Percentiles rank a stretch among this genome's conserved stretches.
phyloP scores from a whole-genome alignment of 768 basidiomycete species.

The Cyclocybe cylindracea region DNA sequence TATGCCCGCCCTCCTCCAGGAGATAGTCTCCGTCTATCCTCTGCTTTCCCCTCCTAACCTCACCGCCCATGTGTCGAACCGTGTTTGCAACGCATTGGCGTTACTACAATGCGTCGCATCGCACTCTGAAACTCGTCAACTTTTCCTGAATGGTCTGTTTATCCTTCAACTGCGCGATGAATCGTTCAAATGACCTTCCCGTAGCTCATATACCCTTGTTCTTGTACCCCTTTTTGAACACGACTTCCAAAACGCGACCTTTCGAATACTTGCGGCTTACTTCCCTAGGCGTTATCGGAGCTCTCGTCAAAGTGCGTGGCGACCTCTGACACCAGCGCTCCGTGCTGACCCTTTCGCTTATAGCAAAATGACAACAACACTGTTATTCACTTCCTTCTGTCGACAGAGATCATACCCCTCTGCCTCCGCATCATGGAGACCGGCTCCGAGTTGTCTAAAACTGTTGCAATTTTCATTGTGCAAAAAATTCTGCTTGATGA shows the following conservation, averaged over 20 bases:
- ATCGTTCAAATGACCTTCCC: constrained; percentile 54
- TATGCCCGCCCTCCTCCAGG: constrained; percentile 96
- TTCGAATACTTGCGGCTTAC: constrained; percentile 99
- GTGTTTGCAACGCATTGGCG: constrained; percentile 98
- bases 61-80: constrained; percentile 96
- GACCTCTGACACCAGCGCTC: not conserved
- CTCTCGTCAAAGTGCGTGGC: constrained; percentile 85
- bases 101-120: constrained; percentile 98
- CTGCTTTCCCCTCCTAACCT: constrained; percentile 93
- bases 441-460: constrained; percentile 97
- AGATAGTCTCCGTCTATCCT: constrained; percentile 98
- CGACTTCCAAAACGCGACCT: constrained; percentile 97
- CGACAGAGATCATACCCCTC: constrained; percentile 98
- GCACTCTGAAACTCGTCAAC: constrained; percentile 91
- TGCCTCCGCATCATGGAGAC: constrained; percentile 99
- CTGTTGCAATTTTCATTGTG: constrained; percentile 99
- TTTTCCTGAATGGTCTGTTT: constrained; percentile 86
- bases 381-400: constrained; percentile 98
- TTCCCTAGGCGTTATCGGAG: constrained; percentile 98
- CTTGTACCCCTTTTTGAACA: constrained; percentile 98
- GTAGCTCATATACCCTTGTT: constrained; percentile 97
- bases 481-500: constrained; percentile 98
- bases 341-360: not conserved
- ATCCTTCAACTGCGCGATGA: not conserved
- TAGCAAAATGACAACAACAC: constrained; percentile 99